Evolutionary conservation across 108 stramenopile genomes (phyloP).

Genomic region (Ochromonas danica): DNA sequence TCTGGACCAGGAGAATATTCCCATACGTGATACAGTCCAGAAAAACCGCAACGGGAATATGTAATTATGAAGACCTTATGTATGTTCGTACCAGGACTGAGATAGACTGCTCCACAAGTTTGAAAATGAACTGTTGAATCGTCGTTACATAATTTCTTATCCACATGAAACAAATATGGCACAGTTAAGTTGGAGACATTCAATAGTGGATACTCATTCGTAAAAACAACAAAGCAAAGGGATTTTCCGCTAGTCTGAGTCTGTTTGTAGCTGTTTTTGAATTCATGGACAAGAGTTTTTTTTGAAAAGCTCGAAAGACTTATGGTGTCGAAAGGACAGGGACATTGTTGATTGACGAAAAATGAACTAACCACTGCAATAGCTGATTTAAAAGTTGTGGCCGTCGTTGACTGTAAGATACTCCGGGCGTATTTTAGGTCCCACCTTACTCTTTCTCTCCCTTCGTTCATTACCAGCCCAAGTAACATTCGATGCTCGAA

Average conservation of each 20-base stretch:
- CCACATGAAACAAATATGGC: slow-evolving; percentile 15
- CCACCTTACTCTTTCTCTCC: slow-evolving; percentile 14
- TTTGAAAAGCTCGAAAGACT: slow-evolving; percentile 16
- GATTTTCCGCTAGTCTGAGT: slow-evolving; percentile 15
- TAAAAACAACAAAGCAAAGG: slow-evolving; percentile 17
- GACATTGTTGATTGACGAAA: slow-evolving; percentile 16
- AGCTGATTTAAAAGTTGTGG: slow-evolving; percentile 16
- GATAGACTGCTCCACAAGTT: slow-evolving; percentile 15
- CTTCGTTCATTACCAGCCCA: slow-evolving; percentile 14
- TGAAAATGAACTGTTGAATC: slow-evolving; percentile 10
- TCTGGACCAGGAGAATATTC: slow-evolving; percentile 15
- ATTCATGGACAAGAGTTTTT: slow-evolving; percentile 9
- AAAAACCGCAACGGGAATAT: slow-evolving; percentile 15
- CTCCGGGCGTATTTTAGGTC: slow-evolving; percentile 13
- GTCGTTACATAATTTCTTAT: slow-evolving; percentile 17
- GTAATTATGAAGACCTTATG: slow-evolving; percentile 17
- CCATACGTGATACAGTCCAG: slow-evolving; percentile 14
- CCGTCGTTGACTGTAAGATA: slow-evolving; percentile 15
- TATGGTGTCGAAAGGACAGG: slow-evolving; percentile 14
- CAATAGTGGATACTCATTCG: slow-evolving; percentile 15
- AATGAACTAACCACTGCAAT: slow-evolving; percentile 16
- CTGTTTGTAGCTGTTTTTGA: slow-evolving; percentile 16
- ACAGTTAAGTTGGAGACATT: slow-evolving; percentile 16
- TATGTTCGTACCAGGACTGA: slow-evolving; percentile 15
- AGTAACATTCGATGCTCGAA: slow-evolving; percentile 15